A percentile compares a stretch with the other conserved stretches of the same genome.
Conservation (phyloP, 768 basidiomycete genomes). For the Gymnopilus junonius region DNA sequence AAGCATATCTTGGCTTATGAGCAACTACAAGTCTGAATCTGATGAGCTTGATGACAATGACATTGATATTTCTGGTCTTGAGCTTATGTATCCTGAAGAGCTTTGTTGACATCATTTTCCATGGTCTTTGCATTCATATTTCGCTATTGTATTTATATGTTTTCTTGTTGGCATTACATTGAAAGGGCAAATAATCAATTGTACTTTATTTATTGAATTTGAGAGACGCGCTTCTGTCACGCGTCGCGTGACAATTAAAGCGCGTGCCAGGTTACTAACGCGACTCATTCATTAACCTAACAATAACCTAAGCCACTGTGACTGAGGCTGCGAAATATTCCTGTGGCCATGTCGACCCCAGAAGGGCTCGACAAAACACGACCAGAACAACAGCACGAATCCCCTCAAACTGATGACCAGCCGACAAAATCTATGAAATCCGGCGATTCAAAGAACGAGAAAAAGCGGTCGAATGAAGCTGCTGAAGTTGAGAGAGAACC, state of each 20-base stretch:
- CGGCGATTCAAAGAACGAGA: constrained; percentile 21
- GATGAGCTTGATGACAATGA: constrained; percentile 13
- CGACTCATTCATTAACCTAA: not conserved
- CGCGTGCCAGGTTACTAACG: not conserved
- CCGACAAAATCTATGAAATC: not conserved
- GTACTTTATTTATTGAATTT: too few species aligned
- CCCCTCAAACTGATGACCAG: not conserved
- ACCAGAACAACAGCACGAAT: not conserved
- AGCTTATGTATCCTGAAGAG: constrained; percentile 23
- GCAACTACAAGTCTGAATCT: not conserved
- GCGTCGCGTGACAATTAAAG: not conserved
- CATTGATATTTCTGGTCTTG: constrained; percentile 18
- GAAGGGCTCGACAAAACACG: not conserved
- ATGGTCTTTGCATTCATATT: not conserved
- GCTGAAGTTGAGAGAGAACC: constrained; percentile 32
- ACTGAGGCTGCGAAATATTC: too few species aligned
- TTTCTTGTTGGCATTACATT: not conserved
- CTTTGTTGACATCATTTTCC: not conserved
- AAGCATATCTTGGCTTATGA: constrained; percentile 1
- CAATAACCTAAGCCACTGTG: too few species aligned
- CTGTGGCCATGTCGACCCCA: not conserved
- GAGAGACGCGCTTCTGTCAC: not conserved
- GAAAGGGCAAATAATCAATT: not conserved
- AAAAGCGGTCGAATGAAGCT: constrained; percentile 33
- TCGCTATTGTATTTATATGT: not conserved